phyloP scores from a whole-genome alignment of 257 asterid species.

The Ilex asprella region DNA sequence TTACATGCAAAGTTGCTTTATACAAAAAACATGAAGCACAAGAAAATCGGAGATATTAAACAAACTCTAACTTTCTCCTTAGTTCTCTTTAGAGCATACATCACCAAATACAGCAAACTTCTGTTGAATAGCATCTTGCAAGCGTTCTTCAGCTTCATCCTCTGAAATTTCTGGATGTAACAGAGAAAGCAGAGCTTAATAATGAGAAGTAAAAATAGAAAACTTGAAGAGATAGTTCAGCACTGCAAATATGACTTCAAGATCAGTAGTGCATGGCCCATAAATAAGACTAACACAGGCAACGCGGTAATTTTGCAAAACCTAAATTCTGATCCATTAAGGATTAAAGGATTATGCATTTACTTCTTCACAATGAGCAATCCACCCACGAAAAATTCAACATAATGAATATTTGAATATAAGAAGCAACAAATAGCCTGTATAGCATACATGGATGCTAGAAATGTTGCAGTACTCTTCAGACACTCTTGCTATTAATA shows the following conservation, averaged over 20 bases:
- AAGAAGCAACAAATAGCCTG: not conserved
- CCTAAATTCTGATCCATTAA: no score
- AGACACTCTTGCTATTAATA: not conserved
- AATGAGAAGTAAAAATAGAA: no score
- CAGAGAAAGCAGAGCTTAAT: slow-evolving; percentile 5
- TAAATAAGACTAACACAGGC: no score
- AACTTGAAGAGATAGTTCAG: slow-evolving; percentile 1
- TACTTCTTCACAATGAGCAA: no score
- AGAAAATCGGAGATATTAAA: not conserved
- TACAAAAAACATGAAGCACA: not conserved
- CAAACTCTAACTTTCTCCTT: not conserved
- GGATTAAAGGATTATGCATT: no score
- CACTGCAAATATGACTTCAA: no score
- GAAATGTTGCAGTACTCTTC: slow-evolving; percentile 8
- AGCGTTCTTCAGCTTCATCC: slow-evolving; percentile 95
- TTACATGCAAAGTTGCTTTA: no score
- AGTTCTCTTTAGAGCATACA: slow-evolving; percentile 29
- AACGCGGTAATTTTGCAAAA: no score
- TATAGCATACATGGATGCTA: slow-evolving; percentile 11
- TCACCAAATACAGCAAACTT: slow-evolving; percentile 95
- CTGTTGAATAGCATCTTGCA: slow-evolving; percentile 96
- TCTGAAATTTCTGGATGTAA: slow-evolving; percentile 75
- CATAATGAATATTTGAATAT: not conserved
- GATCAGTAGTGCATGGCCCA: no score
- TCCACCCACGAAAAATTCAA: not conserved